These are phyloP conservation scores for Aspergillus olivimuriae DNA, from an alignment of 495 filamentous ascomycete species.

Conservation along the genomic window DNA sequence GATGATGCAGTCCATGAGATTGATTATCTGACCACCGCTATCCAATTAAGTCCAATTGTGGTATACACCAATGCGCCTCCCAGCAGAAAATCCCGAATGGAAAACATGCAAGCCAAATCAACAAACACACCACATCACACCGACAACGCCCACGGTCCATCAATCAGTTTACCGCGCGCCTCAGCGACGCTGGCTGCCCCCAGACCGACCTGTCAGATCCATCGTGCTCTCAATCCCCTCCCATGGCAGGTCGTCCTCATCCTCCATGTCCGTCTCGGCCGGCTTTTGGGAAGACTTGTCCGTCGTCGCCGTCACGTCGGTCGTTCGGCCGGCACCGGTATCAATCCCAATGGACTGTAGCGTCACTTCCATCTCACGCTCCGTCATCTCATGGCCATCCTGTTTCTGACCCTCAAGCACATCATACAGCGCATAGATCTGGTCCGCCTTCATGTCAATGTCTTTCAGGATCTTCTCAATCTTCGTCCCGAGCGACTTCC, in stretches of 20 bases:
- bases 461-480: slow-evolving; percentile 58
- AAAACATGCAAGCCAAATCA: too few species aligned
- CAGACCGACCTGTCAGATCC: slow-evolving; percentile 34
- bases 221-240: slow-evolving; percentile 48
- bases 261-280: slow-evolving; percentile 22
- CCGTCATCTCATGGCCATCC: slow-evolving; percentile 56
- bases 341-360: slow-evolving; percentile 53
- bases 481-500: slow-evolving; percentile 56
- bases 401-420: slow-evolving; percentile 78
- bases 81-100: too few species aligned
- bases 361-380: slow-evolving; percentile 63
- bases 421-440: slow-evolving; percentile 85
- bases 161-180: too few species aligned
- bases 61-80: too few species aligned
- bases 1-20: too few species aligned
- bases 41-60: too few species aligned
- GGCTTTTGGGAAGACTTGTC: slow-evolving; percentile 25
- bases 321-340: slow-evolving; percentile 14
- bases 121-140: slow-evolving; percentile 1
- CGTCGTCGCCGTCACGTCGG: slow-evolving; percentile 29
- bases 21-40: too few species aligned
- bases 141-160: background rate
- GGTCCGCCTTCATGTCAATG: slow-evolving; percentile 75
- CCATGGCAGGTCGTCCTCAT: slow-evolving; percentile 43
- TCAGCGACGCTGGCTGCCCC: slow-evolving; percentile 16